These are phyloP conservation scores for Cymbidium sinense DNA, from an alignment of 106 monocot species.

Conservation along the genomic window DNA sequence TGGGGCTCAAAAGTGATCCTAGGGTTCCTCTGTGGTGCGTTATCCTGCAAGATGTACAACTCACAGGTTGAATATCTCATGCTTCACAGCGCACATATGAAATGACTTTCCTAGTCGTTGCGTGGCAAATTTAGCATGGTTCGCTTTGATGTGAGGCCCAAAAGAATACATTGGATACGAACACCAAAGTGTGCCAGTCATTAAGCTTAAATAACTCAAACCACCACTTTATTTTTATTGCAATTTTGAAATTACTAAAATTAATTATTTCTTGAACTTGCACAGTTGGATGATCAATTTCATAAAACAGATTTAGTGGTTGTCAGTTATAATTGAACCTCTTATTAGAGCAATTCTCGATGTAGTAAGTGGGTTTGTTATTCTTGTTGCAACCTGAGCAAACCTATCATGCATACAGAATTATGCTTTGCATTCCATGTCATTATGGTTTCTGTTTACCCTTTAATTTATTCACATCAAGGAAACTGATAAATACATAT, in stretches of 20 bases:
- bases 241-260: background rate
- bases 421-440: constrained; percentile 4
- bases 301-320: background rate
- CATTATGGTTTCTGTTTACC: background rate
- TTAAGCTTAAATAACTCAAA: background rate
- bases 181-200: background rate
- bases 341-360: background rate
- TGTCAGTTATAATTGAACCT: background rate
- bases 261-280: background rate
- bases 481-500: background rate
- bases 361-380: background rate
- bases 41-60: too few species aligned
- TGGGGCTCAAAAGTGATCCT: too few species aligned
- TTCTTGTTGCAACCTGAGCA: background rate
- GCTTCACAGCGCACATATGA: too few species aligned
- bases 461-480: background rate
- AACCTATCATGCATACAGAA: background rate
- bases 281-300: background rate
- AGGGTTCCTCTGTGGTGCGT: too few species aligned
- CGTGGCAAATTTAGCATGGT: too few species aligned
- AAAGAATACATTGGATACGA: background rate
- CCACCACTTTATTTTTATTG: background rate
- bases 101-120: too few species aligned
- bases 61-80: too few species aligned
- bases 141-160: too few species aligned